Conservation (phyloP, 345 rosid species). For the Excoecaria cochinchinensis region DNA sequence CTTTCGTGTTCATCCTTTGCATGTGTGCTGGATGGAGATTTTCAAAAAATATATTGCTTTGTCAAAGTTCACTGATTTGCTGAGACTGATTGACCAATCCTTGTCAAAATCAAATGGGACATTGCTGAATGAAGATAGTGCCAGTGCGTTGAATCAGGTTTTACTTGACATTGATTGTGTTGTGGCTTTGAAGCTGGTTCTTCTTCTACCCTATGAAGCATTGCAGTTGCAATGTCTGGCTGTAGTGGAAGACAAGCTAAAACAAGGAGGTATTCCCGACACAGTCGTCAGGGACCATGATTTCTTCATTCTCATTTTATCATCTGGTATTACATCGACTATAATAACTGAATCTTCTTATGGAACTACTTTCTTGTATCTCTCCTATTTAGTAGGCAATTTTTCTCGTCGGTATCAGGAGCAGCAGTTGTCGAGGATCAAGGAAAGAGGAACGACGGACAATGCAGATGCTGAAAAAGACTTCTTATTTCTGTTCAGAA, state of each 20-base stretch:
- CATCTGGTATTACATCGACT: slow-evolving; percentile 55
- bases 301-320: slow-evolving; percentile 54
- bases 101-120: slow-evolving; percentile 47
- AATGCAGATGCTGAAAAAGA: slow-evolving; percentile 20
- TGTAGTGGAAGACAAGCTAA: slow-evolving; percentile 59
- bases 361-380: slow-evolving; percentile 55
- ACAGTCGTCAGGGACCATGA: slow-evolving; percentile 45
- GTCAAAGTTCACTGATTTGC: slow-evolving; percentile 40
- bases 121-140: slow-evolving; percentile 58
- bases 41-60: slow-evolving; percentile 43
- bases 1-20: slow-evolving; percentile 61
- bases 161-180: slow-evolving; percentile 40
- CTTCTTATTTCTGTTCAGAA: slow-evolving; percentile 39
- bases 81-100: slow-evolving; percentile 62
- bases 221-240: slow-evolving; percentile 50
- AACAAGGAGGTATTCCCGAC: slow-evolving; percentile 55
- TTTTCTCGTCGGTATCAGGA: slow-evolving; percentile 68
- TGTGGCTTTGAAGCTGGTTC: slow-evolving; percentile 54
- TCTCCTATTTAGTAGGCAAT: slow-evolving; percentile 70
- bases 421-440: slow-evolving; percentile 29
- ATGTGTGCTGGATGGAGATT: slow-evolving; percentile 69
- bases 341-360: slow-evolving; percentile 46
- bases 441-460: slow-evolving; percentile 25
- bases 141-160: slow-evolving; percentile 44
- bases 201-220: slow-evolving; percentile 70